Conservation (phyloP, 805 yeast species). For the Naumovozyma baii region DNA sequence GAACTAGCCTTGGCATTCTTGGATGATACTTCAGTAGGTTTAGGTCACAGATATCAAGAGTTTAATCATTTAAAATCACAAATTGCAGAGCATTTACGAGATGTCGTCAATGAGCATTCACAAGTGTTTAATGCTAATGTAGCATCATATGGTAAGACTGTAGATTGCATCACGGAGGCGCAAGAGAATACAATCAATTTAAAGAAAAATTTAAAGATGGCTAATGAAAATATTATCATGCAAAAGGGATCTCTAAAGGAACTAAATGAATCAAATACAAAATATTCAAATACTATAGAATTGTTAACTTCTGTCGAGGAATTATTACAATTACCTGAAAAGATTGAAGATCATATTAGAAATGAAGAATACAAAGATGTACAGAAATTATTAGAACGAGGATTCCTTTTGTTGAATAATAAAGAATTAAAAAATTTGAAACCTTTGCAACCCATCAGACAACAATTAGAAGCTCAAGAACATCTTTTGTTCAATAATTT, state of each 20-base stretch:
- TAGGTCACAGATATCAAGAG: slow-evolving; percentile 62
- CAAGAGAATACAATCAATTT: slow-evolving; percentile 47
- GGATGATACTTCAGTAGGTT: slow-evolving; percentile 85
- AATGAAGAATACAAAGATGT: slow-evolving; percentile 62
- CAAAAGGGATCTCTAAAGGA: slow-evolving; percentile 52
- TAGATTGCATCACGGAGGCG: slow-evolving; percentile 53
- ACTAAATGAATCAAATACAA: slow-evolving; percentile 50
- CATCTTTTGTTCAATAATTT: slow-evolving; percentile 58
- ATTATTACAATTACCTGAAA: slow-evolving; percentile 48
- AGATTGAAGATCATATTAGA: slow-evolving; percentile 57
- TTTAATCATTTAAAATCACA: slow-evolving; percentile 51
- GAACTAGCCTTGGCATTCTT: slow-evolving; percentile 75
- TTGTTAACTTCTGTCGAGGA: slow-evolving; percentile 58
- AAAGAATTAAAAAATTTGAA: slow-evolving; percentile 50
- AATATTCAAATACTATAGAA: slow-evolving; percentile 60
- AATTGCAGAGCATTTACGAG: slow-evolving; percentile 48
- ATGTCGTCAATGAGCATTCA: slow-evolving; percentile 70
- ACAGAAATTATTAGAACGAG: slow-evolving; percentile 42
- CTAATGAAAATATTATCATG: slow-evolving; percentile 42
- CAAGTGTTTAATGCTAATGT: slow-evolving; percentile 79
- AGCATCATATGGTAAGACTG: slow-evolving; percentile 71
- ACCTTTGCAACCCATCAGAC: slow-evolving; percentile 42
- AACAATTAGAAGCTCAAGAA: slow-evolving; percentile 45
- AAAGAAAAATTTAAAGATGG: slow-evolving; percentile 38
- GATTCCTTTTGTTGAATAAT: slow-evolving; percentile 38